Percentiles rank a stretch among this genome's conserved stretches.
phyloP scores from a whole-genome alignment of 192 early-diverging fungal genomes.

The Coemansia sp. region DNA sequence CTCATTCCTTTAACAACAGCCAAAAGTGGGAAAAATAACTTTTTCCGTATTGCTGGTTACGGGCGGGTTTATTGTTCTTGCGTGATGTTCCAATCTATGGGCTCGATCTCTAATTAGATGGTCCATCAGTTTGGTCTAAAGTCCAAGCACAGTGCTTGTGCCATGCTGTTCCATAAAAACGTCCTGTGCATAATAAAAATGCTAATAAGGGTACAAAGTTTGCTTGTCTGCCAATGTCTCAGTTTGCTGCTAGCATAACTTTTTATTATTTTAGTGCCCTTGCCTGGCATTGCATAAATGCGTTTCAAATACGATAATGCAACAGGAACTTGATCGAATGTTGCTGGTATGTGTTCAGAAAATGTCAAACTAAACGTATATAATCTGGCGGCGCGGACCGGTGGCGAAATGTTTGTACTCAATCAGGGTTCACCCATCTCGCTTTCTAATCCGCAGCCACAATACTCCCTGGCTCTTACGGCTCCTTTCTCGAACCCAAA shows the following conservation, averaged over 20 bases:
- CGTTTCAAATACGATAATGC: background rate
- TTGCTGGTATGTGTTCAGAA: no score
- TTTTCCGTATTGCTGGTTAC: no score
- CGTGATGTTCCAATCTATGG: no score
- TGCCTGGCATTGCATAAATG: background rate
- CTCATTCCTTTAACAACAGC: background rate
- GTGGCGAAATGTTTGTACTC: no score
- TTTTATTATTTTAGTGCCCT: background rate
- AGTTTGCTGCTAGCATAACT: background rate
- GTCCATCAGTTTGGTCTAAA: background rate
- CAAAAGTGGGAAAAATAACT: no score
- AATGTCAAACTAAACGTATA: background rate
- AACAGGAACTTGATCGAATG: no score
- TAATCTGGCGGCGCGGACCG: background rate
- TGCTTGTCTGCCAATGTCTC: conserved; percentile 1
- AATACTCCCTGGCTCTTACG: background rate
- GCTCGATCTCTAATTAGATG: no score
- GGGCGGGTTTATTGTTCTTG: no score
- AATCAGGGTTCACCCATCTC: no score
- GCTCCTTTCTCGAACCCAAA: no score
- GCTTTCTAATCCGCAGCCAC: no score
- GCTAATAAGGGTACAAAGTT: background rate
- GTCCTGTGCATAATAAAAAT: background rate
- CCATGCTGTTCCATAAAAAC: conserved; percentile 1
- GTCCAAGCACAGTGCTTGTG: conserved; percentile 59